Percentiles rank a stretch among this genome's conserved stretches.
Evolutionary conservation across 2,329 filamentous ascomycete genomes (phyloP).

Genomic region (Ceratocystis colombiana): DNA sequence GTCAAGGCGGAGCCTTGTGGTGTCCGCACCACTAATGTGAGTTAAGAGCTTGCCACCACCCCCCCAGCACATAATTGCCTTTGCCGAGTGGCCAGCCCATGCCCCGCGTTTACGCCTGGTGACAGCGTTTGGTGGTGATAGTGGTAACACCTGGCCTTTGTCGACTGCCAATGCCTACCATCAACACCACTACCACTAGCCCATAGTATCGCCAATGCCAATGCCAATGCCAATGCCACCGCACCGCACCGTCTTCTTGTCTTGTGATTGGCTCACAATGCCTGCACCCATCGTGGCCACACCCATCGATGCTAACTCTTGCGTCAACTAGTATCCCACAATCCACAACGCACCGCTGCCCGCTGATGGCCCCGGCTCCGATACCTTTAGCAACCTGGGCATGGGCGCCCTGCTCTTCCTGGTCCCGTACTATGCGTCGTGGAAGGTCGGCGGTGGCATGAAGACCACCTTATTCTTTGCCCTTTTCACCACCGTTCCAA

Average conservation of each 20-base stretch:
- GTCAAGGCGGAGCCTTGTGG: constrained; percentile 57
- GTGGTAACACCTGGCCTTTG: constrained; percentile 18
- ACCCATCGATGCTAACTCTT: constrained; percentile 16
- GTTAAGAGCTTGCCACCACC: constrained; percentile 28
- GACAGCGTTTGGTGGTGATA: not conserved
- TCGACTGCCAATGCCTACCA: not conserved
- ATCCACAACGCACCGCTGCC: constrained; percentile 94
- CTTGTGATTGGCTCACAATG: not conserved
- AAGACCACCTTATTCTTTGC: constrained; percentile 88
- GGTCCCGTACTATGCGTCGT: constrained; percentile 70
- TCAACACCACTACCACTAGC: not conserved
- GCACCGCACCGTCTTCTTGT: not conserved
- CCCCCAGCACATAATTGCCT: constrained; percentile 28
- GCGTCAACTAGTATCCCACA: constrained; percentile 56
- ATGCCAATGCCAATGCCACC: not conserved
- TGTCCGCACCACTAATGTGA: constrained; percentile 36
- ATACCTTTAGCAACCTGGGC: constrained; percentile 75
- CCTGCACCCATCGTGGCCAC: not conserved
- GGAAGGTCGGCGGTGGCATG: constrained; percentile 72
- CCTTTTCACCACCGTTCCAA: constrained; percentile 66
- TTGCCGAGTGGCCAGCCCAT: not conserved
- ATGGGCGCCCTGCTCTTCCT: constrained; percentile 60
- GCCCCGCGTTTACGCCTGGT: constrained; percentile 6
- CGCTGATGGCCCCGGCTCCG: constrained; percentile 72
- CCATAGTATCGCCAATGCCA: not conserved